A percentile compares a stretch with the other conserved stretches of the same genome.
Evolutionary conservation across 371 early-diverging fungal genomes (phyloP).

Genomic region (Syncephalastrum racemosum): DNA sequence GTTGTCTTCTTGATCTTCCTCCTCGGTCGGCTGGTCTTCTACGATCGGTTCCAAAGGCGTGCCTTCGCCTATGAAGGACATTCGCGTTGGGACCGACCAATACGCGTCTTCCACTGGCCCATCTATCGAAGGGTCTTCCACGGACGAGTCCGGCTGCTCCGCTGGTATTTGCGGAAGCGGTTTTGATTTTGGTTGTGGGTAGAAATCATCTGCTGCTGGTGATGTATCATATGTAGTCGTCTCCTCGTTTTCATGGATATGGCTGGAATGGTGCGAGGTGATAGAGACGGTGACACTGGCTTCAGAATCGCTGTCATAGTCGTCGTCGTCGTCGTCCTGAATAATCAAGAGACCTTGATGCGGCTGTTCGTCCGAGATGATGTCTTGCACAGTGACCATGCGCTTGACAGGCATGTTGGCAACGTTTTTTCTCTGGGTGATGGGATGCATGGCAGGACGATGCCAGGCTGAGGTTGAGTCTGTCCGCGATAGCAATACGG

Average conservation of each 20-base stretch:
- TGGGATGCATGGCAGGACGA: too few species aligned
- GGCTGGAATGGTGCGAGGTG: background rate
- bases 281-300: background rate
- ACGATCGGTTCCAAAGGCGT: slow-evolving; percentile 14
- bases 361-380: slow-evolving; percentile 6
- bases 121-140: too few species aligned
- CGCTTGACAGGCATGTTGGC: slow-evolving; percentile 7
- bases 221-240: background rate
- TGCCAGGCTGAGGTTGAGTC: too few species aligned
- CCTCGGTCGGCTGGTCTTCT: slow-evolving; percentile 3
- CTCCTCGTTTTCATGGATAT: background rate
- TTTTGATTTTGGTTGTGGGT: background rate
- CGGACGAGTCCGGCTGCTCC: too few species aligned
- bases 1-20: slow-evolving; percentile 7
- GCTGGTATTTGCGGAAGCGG: slow-evolving; percentile 2
- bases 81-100: too few species aligned
- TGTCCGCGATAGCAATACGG: background rate
- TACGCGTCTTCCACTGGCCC: too few species aligned
- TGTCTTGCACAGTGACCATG: slow-evolving; percentile 19
- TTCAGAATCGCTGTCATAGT: slow-evolving; percentile 8
- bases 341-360: slow-evolving; percentile 16
- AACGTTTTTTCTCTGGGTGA: background rate
- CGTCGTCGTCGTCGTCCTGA: slow-evolving; percentile 14
- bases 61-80: too few species aligned
- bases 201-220: background rate